Percentiles rank a stretch among this genome's conserved stretches.
Conservation (phyloP, 768 basidiomycete species). For the Leccinum broughii region DNA sequence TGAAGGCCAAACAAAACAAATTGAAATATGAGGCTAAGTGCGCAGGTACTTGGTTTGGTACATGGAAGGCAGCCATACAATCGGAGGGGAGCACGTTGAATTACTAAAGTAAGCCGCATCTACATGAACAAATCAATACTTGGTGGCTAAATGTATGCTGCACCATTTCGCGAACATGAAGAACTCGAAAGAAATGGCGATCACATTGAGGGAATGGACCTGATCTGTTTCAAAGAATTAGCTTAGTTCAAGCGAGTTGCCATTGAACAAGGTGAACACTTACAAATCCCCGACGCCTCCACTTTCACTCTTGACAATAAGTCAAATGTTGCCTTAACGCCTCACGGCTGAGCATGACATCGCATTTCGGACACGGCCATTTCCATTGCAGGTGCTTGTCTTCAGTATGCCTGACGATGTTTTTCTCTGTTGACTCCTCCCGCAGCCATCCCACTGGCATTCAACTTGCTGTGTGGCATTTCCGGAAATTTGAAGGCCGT, state of each 20-base stretch:
- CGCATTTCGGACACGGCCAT: constrained; percentile 26
- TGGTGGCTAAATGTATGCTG: background rate
- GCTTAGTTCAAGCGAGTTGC: background rate
- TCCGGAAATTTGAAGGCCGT: constrained; percentile 4
- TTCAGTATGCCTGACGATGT: too few species aligned
- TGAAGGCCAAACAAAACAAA: background rate
- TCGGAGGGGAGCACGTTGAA: background rate
- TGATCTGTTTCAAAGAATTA: constrained; percentile 1
- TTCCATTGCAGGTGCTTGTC: too few species aligned
- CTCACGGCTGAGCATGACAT: too few species aligned
- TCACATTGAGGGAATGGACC: background rate
- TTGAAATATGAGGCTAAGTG: background rate
- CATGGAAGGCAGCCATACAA: constrained; percentile 7
- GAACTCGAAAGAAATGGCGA: background rate
- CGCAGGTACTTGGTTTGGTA: background rate
- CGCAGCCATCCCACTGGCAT: too few species aligned
- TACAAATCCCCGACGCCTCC: constrained; percentile 3
- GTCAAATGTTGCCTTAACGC: too few species aligned
- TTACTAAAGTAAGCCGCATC: background rate
- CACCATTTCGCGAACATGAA: background rate
- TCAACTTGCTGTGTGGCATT: background rate
- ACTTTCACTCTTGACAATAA: background rate
- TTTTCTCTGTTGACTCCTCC: too few species aligned
- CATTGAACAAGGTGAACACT: background rate
- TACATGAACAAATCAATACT: background rate